Evolutionary conservation across 306 rosid species (phyloP).

Genomic region (Dalbergia cultrata): DNA sequence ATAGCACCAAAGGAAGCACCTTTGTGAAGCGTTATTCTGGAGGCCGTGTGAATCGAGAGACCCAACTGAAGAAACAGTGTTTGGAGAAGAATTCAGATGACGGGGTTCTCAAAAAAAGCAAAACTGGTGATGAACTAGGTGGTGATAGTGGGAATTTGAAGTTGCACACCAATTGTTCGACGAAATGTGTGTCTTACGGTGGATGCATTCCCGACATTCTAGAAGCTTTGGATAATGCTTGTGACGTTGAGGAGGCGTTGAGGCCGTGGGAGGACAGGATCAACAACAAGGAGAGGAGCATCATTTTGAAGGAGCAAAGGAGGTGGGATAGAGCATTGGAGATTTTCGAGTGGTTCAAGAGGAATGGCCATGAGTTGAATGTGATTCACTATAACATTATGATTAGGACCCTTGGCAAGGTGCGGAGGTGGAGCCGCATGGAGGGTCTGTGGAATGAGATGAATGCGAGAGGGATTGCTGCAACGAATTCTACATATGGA

Average conservation of each 20-base stretch:
- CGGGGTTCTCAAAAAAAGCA: constrained; percentile 34
- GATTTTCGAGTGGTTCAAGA: constrained; percentile 80
- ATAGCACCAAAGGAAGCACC: constrained; percentile 13
- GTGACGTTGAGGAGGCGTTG: constrained; percentile 73
- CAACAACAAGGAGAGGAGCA: constrained; percentile 84
- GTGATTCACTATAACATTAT: constrained; percentile 90
- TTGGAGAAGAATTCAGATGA: constrained; percentile 49
- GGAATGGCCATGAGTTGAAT: constrained; percentile 74
- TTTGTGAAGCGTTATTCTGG: constrained; percentile 21
- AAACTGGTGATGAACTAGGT: constrained; percentile 27
- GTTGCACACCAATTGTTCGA: constrained; percentile 78
- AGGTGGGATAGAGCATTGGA: constrained; percentile 88
- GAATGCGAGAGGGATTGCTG: constrained; percentile 69
- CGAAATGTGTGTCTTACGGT: constrained; percentile 73
- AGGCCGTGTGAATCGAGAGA: constrained; percentile 35
- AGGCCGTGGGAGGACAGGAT: constrained; percentile 78
- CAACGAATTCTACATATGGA: constrained; percentile 91
- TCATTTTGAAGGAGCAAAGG: constrained; percentile 86
- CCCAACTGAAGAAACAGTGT: constrained; percentile 44
- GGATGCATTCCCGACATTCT: constrained; percentile 84
- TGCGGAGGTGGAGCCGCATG: constrained; percentile 64
- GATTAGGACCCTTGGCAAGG: constrained; percentile 75
- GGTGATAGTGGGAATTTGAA: constrained; percentile 27
- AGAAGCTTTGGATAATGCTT: constrained; percentile 61
- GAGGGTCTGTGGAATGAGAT: constrained; percentile 85